Evolutionary conservation across 148 eudicot species (phyloP).

Genomic region (Drosera capensis): DNA sequence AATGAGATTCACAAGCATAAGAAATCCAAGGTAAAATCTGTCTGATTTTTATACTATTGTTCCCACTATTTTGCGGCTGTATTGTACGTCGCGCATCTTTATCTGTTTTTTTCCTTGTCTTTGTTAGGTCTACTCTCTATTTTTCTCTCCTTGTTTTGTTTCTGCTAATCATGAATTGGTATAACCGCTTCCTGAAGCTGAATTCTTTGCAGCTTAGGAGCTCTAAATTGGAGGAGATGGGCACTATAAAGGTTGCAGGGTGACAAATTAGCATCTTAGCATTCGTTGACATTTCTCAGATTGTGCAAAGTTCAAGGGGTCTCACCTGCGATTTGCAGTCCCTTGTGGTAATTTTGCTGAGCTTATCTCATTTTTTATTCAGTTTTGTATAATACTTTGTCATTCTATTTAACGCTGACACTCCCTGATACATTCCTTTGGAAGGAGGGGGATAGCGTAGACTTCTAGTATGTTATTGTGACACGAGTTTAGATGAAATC

Average conservation of each 20-base stretch:
- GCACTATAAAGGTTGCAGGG: conserved; percentile 75
- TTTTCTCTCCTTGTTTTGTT: conserved; percentile 1
- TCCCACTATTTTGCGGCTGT: background rate
- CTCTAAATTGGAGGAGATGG: conserved; percentile 77
- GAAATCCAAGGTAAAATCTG: conserved; percentile 72
- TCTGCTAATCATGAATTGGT: conserved; percentile 1
- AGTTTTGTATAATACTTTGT: too few relatives aligned
- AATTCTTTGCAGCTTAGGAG: conserved; percentile 61
- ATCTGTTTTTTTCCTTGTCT: too few relatives aligned
- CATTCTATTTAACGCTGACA: too few relatives aligned
- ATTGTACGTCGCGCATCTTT: too few relatives aligned
- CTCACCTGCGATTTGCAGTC: background rate
- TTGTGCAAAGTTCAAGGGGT: background rate
- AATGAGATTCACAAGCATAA: conserved; percentile 67
- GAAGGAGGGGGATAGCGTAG: too few relatives aligned
- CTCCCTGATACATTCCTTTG: too few relatives aligned
- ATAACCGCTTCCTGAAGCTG: conserved; percentile 2
- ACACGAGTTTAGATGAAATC: too few relatives aligned
- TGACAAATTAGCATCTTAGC: conserved; percentile 18
- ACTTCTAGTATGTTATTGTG: too few relatives aligned
- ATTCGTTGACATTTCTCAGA: background rate
- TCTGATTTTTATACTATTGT: background rate
- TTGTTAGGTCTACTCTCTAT: background rate
- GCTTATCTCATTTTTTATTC: background rate
- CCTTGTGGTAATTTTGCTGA: background rate